A percentile compares a stretch with the other conserved stretches of the same genome.
phyloP scores from a whole-genome alignment of 164 flowering plant genomes.

The Stephania japonica region DNA sequence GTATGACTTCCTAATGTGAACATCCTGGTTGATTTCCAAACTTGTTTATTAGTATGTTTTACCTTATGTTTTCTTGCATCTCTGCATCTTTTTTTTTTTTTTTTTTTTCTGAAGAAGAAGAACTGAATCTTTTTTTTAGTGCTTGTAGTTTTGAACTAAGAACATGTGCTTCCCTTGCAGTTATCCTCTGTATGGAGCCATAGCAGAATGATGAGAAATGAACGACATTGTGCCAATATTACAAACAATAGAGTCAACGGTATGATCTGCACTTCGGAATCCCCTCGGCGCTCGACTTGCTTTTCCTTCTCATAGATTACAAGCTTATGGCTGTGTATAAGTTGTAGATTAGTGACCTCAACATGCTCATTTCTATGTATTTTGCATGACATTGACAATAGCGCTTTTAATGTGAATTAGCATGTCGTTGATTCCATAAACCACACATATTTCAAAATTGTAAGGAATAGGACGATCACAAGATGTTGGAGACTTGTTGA shows the following conservation, averaged over 20 bases:
- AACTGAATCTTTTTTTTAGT: too few species aligned
- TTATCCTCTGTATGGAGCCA: conserved; percentile 65
- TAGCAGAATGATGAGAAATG: conserved; percentile 40
- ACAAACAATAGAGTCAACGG: conserved; percentile 24
- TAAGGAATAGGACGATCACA: neutral
- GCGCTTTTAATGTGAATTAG: neutral
- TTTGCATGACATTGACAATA: too few species aligned
- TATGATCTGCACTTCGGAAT: conserved; percentile 10
- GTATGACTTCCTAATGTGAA: neutral
- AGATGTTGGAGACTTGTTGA: neutral
- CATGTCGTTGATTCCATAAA: neutral
- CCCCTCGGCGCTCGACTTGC: neutral
- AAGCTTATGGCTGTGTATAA: neutral
- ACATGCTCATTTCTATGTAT: too few species aligned
- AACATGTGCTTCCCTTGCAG: conserved; percentile 33
- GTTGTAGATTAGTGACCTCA: neutral
- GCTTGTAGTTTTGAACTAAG: neutral
- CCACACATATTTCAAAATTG: neutral
- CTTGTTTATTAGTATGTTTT: neutral
- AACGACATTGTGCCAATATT: conserved; percentile 43
- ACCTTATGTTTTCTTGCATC: neutral
- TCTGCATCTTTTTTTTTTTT: too few species aligned
- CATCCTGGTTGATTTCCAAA: neutral
- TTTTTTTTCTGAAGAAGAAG: too few species aligned
- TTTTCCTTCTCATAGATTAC: neutral